Conservation (phyloP, 257 asterid species). For the Solanum pimpinellifolium region DNA sequence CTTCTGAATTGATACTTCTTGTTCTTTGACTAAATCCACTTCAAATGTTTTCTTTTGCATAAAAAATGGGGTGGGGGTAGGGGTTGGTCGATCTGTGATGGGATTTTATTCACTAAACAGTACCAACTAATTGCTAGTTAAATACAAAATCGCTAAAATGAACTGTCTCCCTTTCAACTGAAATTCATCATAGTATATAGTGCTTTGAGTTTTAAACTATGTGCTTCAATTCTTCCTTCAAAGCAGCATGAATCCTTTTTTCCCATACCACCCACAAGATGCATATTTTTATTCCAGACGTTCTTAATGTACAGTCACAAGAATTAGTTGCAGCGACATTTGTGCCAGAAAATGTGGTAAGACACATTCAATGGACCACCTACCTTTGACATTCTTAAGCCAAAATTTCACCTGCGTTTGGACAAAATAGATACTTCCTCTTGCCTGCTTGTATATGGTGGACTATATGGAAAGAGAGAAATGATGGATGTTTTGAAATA, state of each 20-base stretch:
- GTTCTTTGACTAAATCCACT: not conserved
- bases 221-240: not conserved
- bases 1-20: not conserved
- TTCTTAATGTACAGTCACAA: slow-evolving; percentile 45
- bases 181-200: not conserved
- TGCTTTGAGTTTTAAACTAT: not conserved
- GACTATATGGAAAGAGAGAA: too few species aligned
- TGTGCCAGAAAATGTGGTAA: slow-evolving; percentile 42
- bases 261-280: not conserved
- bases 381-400: slow-evolving; percentile 64
- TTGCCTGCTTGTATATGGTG: not conserved
- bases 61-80: too few species aligned
- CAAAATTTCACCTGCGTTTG: slow-evolving; percentile 63
- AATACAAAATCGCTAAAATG: not conserved
- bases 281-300: not conserved
- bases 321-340: slow-evolving; percentile 60
- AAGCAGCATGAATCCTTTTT: not conserved
- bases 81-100: not conserved
- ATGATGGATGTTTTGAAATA: too few species aligned
- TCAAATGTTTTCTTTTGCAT: not conserved
- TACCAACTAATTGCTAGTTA: not conserved
- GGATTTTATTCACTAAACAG: not conserved
- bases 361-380: slow-evolving; percentile 58
- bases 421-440: not conserved
- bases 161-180: not conserved